Base-by-base conservation (phyloP, 352 stramenopile genomes). In the Phytophthora melonis region DNA sequence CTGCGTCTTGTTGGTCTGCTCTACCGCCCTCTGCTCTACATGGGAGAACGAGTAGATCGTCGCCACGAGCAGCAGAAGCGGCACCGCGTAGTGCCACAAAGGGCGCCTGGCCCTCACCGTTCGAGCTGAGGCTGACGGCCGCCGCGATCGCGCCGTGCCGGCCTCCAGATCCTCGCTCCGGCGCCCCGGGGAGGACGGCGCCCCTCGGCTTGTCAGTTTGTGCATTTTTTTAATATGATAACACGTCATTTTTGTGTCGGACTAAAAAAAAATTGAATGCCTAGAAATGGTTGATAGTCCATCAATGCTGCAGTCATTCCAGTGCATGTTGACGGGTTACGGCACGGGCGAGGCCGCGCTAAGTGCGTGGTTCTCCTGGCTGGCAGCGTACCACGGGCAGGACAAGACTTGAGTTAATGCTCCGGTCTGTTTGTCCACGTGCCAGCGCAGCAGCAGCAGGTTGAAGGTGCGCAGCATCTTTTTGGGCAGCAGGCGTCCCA, bases 381-480 rank as follows among this genome's bases (percentile, higher is more conserved):
- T 75, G 3, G 58, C 73, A 21, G 63, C 59, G 41, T 77, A 71
- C 69, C 73, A 80, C 13, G 59, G 63, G 9, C 68, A 77, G 3
- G 73, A 70, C 8, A 73, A 21, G 18, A 68, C 58, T 23, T 71
- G 59, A 0, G 58, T 71, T 23, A 79, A 60, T 1, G 50, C 61
- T 0, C 71, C 71, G 4, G 47, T 63, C 5, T 77, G 27, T 21
- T 27, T 53, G 52, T 81, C 63, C 58, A 81, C 13, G 25, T 70
- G 66, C 71, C 75, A 81, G 14, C 75, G 71, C 8, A 81, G 23
- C 8, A 79, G 43, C 11, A 81, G 60, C 53, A 81, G 54, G 52
- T 81, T 81, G 59, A 81, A 81, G 6, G 71, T 79, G 3, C 75
- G 71, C 8, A 81, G 55, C n/a, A 81, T 19, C 43, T 66, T 72